Evolutionary conservation across 768 basidiomycete genomes (phyloP), one percentile per base, ranked within the genome.

Genomic region (Suillus americanus): DNA sequence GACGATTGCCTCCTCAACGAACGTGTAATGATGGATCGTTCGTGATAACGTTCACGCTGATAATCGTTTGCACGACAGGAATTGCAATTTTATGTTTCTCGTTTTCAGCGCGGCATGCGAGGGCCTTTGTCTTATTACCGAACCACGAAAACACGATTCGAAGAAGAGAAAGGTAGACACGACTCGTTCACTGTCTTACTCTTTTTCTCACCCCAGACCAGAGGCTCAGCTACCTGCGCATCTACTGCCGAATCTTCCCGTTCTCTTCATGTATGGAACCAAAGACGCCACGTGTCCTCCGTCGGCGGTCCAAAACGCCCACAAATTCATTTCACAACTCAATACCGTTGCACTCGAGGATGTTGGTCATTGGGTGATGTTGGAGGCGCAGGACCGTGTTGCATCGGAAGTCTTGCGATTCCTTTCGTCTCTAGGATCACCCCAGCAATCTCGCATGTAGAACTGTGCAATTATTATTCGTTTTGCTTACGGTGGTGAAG

Each of bases 71-170:
- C 61, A 57, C 23, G 64, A 23, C 68, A 89, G 88, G 90, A 91
- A 69, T 74, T 85, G 20, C 72, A 81, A 25, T 83, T 83, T 65
- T 87, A 90, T 68, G 28, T 79, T 18, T 71, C 79, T 5, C 75
- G 82, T 63, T 80, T 85, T 23, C 67, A 75, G 30, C 78, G 83
- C 20, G 78, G 78, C 28, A 86, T 94, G 85, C 79, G 80, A 23
- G 90, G 89, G 2, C 89, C 91, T 3, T 74, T 92, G n/a, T 90
- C 89, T 64, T 94, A 91, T 72, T 93, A 92, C 67, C 84, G 90
- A 38, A 91, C 89, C 2, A 73, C 78, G 14, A 80, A 81, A 65
- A 64, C 79, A 64, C 83, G 89, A n/a, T 84, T 83, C 71, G 85
- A 91, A 20, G 92, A 94, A 74, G 89, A 92, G 69, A 69, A 67